Base-by-base conservation (phyloP, 495 filamentous ascomycete species). In the Lasiosphaeria ovina region DNA sequence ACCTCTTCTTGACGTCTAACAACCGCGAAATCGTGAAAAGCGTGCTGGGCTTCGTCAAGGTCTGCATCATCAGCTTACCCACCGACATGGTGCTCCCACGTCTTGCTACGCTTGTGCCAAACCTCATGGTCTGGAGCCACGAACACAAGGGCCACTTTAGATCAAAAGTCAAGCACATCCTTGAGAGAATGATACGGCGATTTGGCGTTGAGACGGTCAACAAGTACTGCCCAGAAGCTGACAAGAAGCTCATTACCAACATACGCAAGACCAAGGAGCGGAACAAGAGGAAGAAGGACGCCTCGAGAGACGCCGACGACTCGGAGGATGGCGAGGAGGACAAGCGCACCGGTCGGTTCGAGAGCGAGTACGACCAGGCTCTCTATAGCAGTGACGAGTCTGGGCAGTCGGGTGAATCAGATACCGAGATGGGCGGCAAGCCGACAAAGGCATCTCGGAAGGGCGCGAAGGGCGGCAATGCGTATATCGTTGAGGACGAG, bases 61-160 rank as follows among this genome's bases (percentile, higher is more conserved):
- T 98, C 16, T 93, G 88, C 58, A 84, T 96, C 54, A 90, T 98
- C 64, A 87, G 88, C 58, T 77, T 98, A 35, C 89, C 92, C 1
- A 85, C 84, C 24, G 83, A 87, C 5, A 72, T 92, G 59, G 85
- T 98, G 78, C 76, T 83, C 34, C 85, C 90, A 14, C 83, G 90
- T 35, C 81, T 98, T 38, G 70, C 75, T 33, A 82, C 85, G 2
- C 78, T 98, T 55, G 82, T 98, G 31, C 90, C 92, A 24, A 95
- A 93, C 72, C 77, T 97, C 9, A 90, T 97, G 86, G 86, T 89
- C 17, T 98, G 94, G 94, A 91, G 89, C 66, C 91, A 96, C 74
- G 94, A 98, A 73, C 95, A 98, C 77, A 97, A 96, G 76, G 92
- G 90, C 14, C 91, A 94, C 67, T 92, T 98, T 72, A 89, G 90